A percentile compares a stretch with the other conserved stretches of the same genome.
phyloP scores from a whole-genome alignment of 2,329 filamentous ascomycete species.

The Penicillium fuscoglaucum region DNA sequence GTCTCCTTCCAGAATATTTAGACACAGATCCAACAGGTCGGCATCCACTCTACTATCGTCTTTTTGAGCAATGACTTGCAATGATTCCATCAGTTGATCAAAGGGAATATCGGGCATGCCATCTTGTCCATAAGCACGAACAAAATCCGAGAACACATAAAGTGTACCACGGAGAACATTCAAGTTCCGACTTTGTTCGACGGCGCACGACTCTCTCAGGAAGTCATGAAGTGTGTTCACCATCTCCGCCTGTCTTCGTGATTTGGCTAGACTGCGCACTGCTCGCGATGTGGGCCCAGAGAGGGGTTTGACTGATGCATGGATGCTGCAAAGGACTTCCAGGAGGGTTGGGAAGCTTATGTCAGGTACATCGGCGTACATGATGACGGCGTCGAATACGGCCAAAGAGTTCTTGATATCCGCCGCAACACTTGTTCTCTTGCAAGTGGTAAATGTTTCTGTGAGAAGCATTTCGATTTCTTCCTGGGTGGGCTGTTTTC shows the following conservation, averaged over 20 bases:
- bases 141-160: slow-evolving; percentile 43
- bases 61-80: slow-evolving; percentile 35
- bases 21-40: slow-evolving; percentile 43
- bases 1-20: slow-evolving; percentile 43
- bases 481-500: slow-evolving; percentile 36
- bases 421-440: slow-evolving; percentile 41
- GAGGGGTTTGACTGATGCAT: slow-evolving; percentile 46
- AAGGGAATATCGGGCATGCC: slow-evolving; percentile 42
- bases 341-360: slow-evolving; percentile 39
- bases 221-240: slow-evolving; percentile 40
- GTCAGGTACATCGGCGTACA: slow-evolving; percentile 43
- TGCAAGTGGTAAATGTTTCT: slow-evolving; percentile 43
- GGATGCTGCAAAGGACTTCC: slow-evolving; percentile 47
- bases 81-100: slow-evolving; percentile 38
- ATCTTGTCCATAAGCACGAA: slow-evolving; percentile 42
- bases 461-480: slow-evolving; percentile 41
- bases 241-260: slow-evolving; percentile 41
- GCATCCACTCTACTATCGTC: slow-evolving; percentile 43
- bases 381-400: slow-evolving; percentile 46
- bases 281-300: slow-evolving; percentile 45
- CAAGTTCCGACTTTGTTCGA: slow-evolving; percentile 38
- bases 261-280: slow-evolving; percentile 45
- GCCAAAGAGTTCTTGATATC: slow-evolving; percentile 46
- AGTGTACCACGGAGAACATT: slow-evolving; percentile 44
- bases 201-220: slow-evolving; percentile 33